Evolutionary conservation across 768 basidiomycete genomes (phyloP).

Genomic region (Phaffia tasmanica): DNA sequence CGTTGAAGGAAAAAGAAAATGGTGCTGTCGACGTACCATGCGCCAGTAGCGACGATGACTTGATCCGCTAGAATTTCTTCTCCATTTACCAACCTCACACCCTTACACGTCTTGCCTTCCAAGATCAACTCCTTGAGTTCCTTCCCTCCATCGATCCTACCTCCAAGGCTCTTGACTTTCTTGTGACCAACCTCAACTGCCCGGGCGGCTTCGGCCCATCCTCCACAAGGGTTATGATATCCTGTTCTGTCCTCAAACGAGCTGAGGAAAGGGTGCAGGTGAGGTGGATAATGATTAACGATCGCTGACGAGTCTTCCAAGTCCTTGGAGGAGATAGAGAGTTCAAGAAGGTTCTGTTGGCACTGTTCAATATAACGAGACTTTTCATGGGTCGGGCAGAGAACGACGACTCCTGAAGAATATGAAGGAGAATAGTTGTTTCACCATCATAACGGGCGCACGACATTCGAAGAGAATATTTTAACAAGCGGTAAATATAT

Average conservation of each 20-base stretch:
- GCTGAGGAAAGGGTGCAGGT: constrained; percentile 19
- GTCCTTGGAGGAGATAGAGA: no score
- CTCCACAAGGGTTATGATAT: constrained; percentile 64
- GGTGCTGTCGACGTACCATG: constrained; percentile 46
- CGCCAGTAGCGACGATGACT: constrained; percentile 56
- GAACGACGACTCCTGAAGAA: constrained; percentile 6
- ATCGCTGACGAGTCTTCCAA: constrained; percentile 1
- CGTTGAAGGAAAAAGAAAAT: background rate
- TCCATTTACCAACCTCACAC: constrained; percentile 56
- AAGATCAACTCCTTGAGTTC: constrained; percentile 46
- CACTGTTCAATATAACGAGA: background rate
- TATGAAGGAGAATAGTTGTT: background rate
- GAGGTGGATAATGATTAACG: constrained; percentile 13
- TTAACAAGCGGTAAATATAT: background rate
- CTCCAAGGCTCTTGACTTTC: constrained; percentile 52
- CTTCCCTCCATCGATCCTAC: constrained; percentile 50
- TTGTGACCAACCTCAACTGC: constrained; percentile 50
- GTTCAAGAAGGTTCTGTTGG: constrained; percentile 25
- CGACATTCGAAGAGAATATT: constrained; percentile 1
- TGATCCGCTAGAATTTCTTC: constrained; percentile 27
- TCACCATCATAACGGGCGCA: background rate
- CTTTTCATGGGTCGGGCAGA: background rate
- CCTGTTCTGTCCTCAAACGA: constrained; percentile 40
- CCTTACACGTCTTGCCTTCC: constrained; percentile 39
- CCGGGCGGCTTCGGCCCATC: constrained; percentile 71